Base-by-base conservation (phyloP, 495 filamentous ascomycete genomes). In the Podospora sp. region DNA sequence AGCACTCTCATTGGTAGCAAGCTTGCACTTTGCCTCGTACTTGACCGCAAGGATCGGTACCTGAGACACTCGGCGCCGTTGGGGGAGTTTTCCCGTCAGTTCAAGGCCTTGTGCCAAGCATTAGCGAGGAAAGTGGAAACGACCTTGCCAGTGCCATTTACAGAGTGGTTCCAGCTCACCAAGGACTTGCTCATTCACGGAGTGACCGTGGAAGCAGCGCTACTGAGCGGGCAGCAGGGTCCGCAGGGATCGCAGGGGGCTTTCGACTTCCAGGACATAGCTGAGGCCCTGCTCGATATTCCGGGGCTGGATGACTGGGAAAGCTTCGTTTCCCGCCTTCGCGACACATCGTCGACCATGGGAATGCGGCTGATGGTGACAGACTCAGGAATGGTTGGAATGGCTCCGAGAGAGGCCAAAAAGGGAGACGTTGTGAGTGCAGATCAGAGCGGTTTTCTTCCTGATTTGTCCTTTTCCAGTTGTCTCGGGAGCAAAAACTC, bases 341-440 rank as follows among this genome's bases (percentile, higher is more conserved):
- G 64, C 26, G 46, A 51, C 8, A 60, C 56, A 2, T 52, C 64
- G 33, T 53, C n/a, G 24, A 29, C 21, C 25, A 60, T 21, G 56
- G 64, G 55, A 21, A 53, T 21, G 46, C 21, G 56, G 24, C 64
- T 60, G 6, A 66, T 66, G 55, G 64, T 66, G 36, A 66, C 64
- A 14, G 18, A 51, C 25, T 2, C 53, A 16, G 64, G 64, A 21
- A 14, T 60, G 24, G 46, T 69, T 16, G 67, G 62, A 6, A 60
- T 69, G 62, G 67, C 62, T 21, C 67, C 67, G 24, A 60, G 46
- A 20, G 29, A 56, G 4, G 62, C 67, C 6, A 6, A 63, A 49
- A 64, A 60, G 16, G 73, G 69, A 3, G 79, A 82, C 59, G 24
- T 78, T 0, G 72, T n/a, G n/a, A n/a, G n/a, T n/a, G n/a, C n/a